phyloP scores from a whole-genome alignment of 129 eudicot species.

The Glebionis coronaria region DNA sequence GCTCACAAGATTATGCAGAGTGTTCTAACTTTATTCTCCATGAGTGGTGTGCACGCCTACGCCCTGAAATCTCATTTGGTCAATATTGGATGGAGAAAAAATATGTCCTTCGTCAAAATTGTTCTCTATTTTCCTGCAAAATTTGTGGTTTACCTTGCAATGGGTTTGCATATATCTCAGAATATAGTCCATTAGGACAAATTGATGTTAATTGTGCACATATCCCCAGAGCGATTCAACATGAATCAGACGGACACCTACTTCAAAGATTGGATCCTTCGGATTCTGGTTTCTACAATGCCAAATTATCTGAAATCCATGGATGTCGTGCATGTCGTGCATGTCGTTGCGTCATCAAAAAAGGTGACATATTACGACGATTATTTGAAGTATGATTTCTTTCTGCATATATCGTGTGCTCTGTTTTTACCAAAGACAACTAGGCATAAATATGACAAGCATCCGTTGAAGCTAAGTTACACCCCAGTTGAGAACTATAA shows the following conservation, averaged over 20 bases:
- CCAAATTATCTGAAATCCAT: too few relatives aligned
- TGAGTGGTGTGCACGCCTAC: slow-evolving; percentile 22
- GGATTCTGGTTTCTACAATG: too few relatives aligned
- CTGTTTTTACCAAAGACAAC: slow-evolving; percentile 4
- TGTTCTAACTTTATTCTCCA: slow-evolving; percentile 8
- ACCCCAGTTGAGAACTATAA: slow-evolving; percentile 15
- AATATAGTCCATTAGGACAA: too few relatives aligned
- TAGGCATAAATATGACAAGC: slow-evolving; percentile 21
- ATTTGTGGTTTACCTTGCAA: not conserved
- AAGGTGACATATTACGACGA: too few relatives aligned
- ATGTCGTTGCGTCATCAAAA: not conserved
- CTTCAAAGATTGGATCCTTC: too few relatives aligned
- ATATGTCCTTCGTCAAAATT: not conserved
- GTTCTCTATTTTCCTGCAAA: not conserved
- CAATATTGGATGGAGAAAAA: too few relatives aligned
- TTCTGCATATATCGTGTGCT: slow-evolving; percentile 10
- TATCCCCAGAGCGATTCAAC: not conserved
- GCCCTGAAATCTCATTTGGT: not conserved
- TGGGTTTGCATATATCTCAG: slow-evolving; percentile 22
- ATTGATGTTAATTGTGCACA: slow-evolving; percentile 7
- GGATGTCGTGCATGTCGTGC: too few relatives aligned
- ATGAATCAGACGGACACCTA: too few relatives aligned
- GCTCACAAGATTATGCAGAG: not conserved
- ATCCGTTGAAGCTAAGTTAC: slow-evolving; percentile 20
- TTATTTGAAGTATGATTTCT: too few relatives aligned